Base-by-base conservation (phyloP, 106 monocot species). In the Dioscorea dumetorum region DNA sequence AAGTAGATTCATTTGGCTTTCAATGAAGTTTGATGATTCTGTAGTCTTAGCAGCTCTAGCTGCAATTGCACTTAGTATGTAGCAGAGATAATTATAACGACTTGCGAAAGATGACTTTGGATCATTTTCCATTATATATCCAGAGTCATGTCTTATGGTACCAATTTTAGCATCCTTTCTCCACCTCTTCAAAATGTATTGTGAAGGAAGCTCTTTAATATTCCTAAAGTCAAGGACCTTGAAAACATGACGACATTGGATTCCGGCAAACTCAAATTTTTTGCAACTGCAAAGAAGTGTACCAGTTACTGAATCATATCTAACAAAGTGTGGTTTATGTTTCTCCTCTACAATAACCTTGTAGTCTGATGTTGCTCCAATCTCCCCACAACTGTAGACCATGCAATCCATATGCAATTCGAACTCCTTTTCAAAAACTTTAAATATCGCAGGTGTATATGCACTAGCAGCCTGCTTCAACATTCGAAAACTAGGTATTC, bases 41-140 rank as follows among this genome's bases (percentile, higher is more conserved):
- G 58, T 66, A 68, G 75, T 60, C 58, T 61, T 67, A 2, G 60
- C 75, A 60, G 75, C 75, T 50, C 75, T 75, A n/a, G 75, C 67
- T 24, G 75, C 75, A n/a, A 75, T 61, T 66, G 66, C 18, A 22
- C 68, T 75, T 13, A 50, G 17, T n/a, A 75, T 49, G 16, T 60
- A 60, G 52, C 68, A 75, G 41, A 75, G 24, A 57, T 28, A 56
- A 58, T 21, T 60, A 48, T 23, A 75, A 8, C 75, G 58, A 11
- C 33, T 66, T 60, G 66, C 75, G 14, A 24, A 41, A 53, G 66
- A 19, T 58, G 74, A 74, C 0, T 21, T 53, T 66, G 58, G 53
- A 12, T 32, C 18, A 24, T 31, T 2, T 2, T 22, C 54, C 52
- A 17, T 60, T 31, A n/a, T 31, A 54, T 15, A 50, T 8, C 41